phyloP scores from a whole-genome alignment of 805 yeast genomes.

The Hanseniaspora occidentalis region DNA sequence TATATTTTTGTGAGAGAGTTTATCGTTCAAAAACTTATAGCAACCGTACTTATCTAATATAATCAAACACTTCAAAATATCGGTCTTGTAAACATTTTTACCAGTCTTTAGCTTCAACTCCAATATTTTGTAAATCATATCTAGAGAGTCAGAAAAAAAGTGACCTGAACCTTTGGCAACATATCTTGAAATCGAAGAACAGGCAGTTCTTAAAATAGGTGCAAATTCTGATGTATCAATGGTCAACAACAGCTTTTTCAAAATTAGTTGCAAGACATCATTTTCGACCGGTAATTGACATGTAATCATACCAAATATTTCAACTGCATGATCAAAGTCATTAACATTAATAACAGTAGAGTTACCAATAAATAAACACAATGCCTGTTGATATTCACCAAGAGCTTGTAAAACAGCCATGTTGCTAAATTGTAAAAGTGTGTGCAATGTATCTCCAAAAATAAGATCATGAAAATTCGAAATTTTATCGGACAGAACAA shows the following conservation, averaged over 20 bases:
- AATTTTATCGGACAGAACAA: constrained; percentile 13
- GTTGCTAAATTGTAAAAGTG: constrained; percentile 15
- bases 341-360: not conserved
- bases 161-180: not conserved
- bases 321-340: not conserved
- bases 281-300: not conserved
- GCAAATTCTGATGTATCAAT: not conserved
- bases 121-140: not conserved
- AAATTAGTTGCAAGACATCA: not conserved
- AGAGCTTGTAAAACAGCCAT: constrained; percentile 6
- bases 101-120: not conserved
- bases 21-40: not conserved
- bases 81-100: not conserved
- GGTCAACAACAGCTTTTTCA: not conserved
- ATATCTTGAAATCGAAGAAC: not conserved
- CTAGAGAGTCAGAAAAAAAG: not conserved
- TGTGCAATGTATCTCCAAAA: constrained; percentile 27
- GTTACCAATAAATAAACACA: not conserved
- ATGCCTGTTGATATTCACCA: not conserved
- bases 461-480: constrained; percentile 16
- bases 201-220: not conserved
- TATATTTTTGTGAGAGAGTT: not conserved
- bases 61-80: not conserved
- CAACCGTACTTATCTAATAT: not conserved
- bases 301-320: not conserved